Evolutionary conservation across 2,329 filamentous ascomycete species (phyloP).

Genomic region (Monilinia polystroma): DNA sequence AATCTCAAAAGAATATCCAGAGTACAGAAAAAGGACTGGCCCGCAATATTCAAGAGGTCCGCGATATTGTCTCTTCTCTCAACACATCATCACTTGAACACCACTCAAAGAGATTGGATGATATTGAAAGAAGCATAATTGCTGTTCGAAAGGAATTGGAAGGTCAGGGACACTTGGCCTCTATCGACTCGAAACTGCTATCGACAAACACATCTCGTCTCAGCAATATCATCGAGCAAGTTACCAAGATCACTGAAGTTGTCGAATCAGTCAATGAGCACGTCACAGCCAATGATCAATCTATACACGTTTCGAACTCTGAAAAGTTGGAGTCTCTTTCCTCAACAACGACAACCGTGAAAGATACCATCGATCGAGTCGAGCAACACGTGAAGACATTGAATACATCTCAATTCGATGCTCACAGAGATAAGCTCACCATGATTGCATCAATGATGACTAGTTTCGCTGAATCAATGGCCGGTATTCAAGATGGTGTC

Average conservation of each 20-base stretch:
- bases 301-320: conserved; percentile 9
- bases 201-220: conserved; percentile 29
- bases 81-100: conserved; percentile 28
- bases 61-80: conserved; percentile 28
- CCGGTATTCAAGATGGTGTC: conserved; percentile 17
- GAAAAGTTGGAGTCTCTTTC: conserved; percentile 28
- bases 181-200: conserved; percentile 31
- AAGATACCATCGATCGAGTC: conserved; percentile 24
- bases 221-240: conserved; percentile 26
- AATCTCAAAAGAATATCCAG: conserved; percentile 22
- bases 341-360: conserved; percentile 25
- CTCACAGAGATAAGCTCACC: conserved; percentile 22
- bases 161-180: conserved; percentile 28
- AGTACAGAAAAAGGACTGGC: conserved; percentile 26
- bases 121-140: conserved; percentile 28
- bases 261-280: conserved; percentile 27
- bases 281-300: conserved; percentile 21
- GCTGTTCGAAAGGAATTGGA: conserved; percentile 30
- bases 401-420: conserved; percentile 22
- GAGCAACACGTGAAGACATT: conserved; percentile 22
- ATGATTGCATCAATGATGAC: conserved; percentile 25
- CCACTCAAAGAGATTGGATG: conserved; percentile 27
- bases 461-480: conserved; percentile 22
- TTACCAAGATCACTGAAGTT: conserved; percentile 27
- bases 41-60: conserved; percentile 27